Conservation (phyloP, 1,139 yeast species). For the Nakaseomyces sp. region DNA sequence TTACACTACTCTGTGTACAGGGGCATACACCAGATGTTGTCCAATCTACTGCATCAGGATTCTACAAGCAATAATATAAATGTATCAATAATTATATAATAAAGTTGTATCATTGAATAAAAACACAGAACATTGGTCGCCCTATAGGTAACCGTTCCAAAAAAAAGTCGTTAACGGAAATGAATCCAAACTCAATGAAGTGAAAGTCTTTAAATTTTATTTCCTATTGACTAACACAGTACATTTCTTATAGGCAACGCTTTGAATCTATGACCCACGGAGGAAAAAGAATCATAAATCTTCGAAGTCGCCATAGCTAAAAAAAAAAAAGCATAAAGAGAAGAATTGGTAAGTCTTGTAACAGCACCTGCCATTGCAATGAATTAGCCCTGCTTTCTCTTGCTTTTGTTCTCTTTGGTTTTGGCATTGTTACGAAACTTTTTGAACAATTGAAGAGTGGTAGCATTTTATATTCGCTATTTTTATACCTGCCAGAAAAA, state of each 20-base stretch:
- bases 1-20: slow-evolving; percentile 10
- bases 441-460: too few species aligned
- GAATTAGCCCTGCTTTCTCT: too few species aligned
- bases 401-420: too few species aligned
- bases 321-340: neutral
- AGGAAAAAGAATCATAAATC: slow-evolving; percentile 45
- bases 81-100: neutral
- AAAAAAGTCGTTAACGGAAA: neutral
- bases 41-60: slow-evolving; percentile 11
- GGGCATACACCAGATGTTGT: slow-evolving; percentile 4
- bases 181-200: slow-evolving; percentile 17
- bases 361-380: neutral
- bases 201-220: slow-evolving; percentile 11
- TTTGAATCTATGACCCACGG: slow-evolving; percentile 57
- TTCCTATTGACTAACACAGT: slow-evolving; percentile 10
- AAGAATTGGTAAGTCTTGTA: neutral
- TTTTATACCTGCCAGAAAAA: too few species aligned
- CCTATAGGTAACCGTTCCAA: neutral
- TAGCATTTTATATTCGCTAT: too few species aligned
- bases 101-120: slow-evolving; percentile 20
- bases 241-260: slow-evolving; percentile 49
- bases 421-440: too few species aligned
- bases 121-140: slow-evolving; percentile 2
- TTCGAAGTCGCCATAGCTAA: slow-evolving; percentile 52
- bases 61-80: slow-evolving; percentile 12